Base-by-base conservation (phyloP, 805 yeast species). In the Metschnikowia vanudenii region DNA sequence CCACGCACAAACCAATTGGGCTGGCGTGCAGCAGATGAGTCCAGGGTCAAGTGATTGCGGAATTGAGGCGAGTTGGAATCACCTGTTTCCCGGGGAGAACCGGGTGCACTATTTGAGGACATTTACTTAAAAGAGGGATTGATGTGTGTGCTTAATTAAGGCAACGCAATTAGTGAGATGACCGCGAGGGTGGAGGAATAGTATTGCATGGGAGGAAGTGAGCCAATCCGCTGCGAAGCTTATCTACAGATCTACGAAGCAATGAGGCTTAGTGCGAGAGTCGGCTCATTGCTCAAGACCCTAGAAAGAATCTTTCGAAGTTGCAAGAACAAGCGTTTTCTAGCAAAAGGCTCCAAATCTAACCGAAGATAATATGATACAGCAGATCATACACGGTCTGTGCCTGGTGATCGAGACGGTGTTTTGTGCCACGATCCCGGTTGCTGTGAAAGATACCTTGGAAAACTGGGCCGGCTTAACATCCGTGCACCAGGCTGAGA, bases 1-100 rank as follows among this genome's bases (percentile, higher is more conserved):
- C 56, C 52, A 28, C 61, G 54, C 10, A 67, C 56, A 50, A 71
- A 54, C 48, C 52, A 49, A 43, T 52, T 52, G 42, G 55, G 51
- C 36, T 18, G 37, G 24, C 24, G 40, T 3, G 49, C 29, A 6
- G 48, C 32, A n/a, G 35, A 12, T 12, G 48, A 39, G 28, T 16
- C 37, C 16, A 20, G 5, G n/a, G 24, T 43, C 20, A 39, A 34
- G 29, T 36, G 31, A 41, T 43, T 18, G 30, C 45, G 41, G 37
- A 43, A 20, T 30, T 47, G 13, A 26, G 47, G 39, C 43, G 51
- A 34, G 33, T 35, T 40, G 18, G 20, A 31, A 6, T 19, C 43
- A 18, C 32, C 43, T 8, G 37, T 14, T 14, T 28, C 38, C 41
- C 50, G 43, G 12, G 45, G 46, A 26, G 48, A 24, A 6, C 45